Evolutionary conservation across 2,329 filamentous ascomycete genomes (phyloP), one percentile per base, ranked within the genome.

Genomic region (Cladophialophora exuberans): DNA sequence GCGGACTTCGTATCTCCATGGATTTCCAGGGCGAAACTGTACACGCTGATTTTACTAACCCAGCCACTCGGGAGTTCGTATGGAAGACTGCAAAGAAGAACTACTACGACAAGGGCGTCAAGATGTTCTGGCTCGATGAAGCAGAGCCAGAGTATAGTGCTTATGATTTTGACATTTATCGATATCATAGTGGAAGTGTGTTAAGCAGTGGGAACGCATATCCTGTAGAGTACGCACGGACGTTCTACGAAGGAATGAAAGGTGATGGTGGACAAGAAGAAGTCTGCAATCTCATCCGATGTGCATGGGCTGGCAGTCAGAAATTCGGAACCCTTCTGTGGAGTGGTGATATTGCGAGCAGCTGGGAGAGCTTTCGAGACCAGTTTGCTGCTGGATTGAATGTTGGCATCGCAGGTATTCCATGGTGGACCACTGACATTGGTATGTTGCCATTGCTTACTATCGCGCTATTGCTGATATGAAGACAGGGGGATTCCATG

Each of bases 361-460:
- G 81, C 0, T 88, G 84, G 85, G 68, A 67, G 2, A 82, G 76
- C 22, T 74, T 87, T 43, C 76, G 81, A 3, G 78, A 81, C 54
- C 83, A 88, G 65, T 71, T 87, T 2, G 75, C 82, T 0, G 84
- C 85, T 0, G 85, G 85, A 0, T 70, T 88, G 17, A 85, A 85
- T 64, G 86, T 86, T 80, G 85, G 83, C 0, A 70, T 87, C 3
- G 75, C 83, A 0, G 85, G 85, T 0, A 76, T 87, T 7, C 79
- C 83, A 0, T 87, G 84, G 84, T 88, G 83, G 83, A 88, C 85
- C 0, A 88, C 84, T 0, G 85, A 88, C 62, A 87, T 88, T 48
- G 85, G 56, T 52, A 44, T 17, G 45, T 88, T 49, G 85, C 30
- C 44, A 17, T 17, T n/a, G 20, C 6, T 17, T 4, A 17, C 25